phyloP scores from a whole-genome alignment of 2,329 filamentous ascomycete genomes.

The Pyrenophora teres region DNA sequence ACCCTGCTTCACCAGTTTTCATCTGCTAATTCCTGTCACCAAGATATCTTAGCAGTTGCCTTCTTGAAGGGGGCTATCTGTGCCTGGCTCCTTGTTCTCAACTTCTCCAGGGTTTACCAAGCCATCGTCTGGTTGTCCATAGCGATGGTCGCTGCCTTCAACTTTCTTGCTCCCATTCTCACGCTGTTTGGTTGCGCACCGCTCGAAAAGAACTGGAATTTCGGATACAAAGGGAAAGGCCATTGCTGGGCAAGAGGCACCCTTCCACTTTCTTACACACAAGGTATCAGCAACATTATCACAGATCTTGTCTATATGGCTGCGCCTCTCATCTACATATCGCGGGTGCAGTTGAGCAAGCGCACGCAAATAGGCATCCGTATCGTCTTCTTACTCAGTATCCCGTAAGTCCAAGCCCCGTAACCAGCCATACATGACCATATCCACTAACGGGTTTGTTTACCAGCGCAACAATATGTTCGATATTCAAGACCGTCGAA shows the following conservation, averaged over 20 bases:
- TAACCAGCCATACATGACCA: neutral
- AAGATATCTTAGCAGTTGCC: slow-evolving; percentile 35
- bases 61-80: slow-evolving; percentile 39
- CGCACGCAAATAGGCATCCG: slow-evolving; percentile 38
- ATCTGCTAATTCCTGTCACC: neutral
- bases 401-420: slow-evolving; percentile 25
- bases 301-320: slow-evolving; percentile 38
- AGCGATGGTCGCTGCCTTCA: slow-evolving; percentile 32
- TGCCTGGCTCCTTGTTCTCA: slow-evolving; percentile 35
- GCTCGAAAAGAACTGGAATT: slow-evolving; percentile 37
- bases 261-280: slow-evolving; percentile 29
- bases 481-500: slow-evolving; percentile 36
- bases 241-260: slow-evolving; percentile 32
- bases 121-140: slow-evolving; percentile 36
- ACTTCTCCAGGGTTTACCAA: slow-evolving; percentile 34
- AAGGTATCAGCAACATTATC: slow-evolving; percentile 36
- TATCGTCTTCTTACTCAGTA: slow-evolving; percentile 34
- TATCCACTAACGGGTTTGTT: neutral
- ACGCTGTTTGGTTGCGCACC: slow-evolving; percentile 35
- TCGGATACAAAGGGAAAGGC: slow-evolving; percentile 13
- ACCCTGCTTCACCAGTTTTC: neutral
- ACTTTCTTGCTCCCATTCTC: slow-evolving; percentile 32
- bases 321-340: slow-evolving; percentile 36
- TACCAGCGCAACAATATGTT: slow-evolving; percentile 33
- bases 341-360: slow-evolving; percentile 26